These are phyloP conservation scores for Termitomyces sp. DNA, from an alignment of 768 basidiomycete genomes.

Conservation along the genomic window DNA sequence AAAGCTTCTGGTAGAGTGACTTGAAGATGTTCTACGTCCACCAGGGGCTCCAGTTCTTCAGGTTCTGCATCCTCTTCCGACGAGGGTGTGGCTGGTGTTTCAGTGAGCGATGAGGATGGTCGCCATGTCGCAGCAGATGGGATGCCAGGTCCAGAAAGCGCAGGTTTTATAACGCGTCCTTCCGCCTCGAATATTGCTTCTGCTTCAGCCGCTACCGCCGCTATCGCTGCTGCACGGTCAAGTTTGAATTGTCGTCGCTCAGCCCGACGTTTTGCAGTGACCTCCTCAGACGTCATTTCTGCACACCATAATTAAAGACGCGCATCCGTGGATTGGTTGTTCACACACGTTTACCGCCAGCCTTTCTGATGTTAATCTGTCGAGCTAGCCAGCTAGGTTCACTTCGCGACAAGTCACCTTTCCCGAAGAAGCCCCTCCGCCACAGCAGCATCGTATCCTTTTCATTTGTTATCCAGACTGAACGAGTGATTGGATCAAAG, in stretches of 20 bases:
- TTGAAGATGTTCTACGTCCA: slow-evolving; percentile 87
- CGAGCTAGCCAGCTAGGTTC: slow-evolving; percentile 92
- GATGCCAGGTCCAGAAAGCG: slow-evolving; percentile 55
- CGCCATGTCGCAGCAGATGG: slow-evolving; percentile 83
- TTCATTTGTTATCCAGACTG: slow-evolving; percentile 75
- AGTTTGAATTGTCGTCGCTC: slow-evolving; percentile 92
- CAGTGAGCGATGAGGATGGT: slow-evolving; percentile 27
- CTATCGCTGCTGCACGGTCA: slow-evolving; percentile 86
- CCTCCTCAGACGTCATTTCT: slow-evolving; percentile 87
- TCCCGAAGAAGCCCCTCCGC: slow-evolving; percentile 93
- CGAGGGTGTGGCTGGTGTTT: slow-evolving; percentile 15
- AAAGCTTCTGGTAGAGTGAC: slow-evolving; percentile 86
- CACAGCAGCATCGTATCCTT: slow-evolving; percentile 71
- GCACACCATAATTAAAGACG: not conserved
- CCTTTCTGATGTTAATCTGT: slow-evolving; percentile 60
- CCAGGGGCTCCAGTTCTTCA: slow-evolving; percentile 39
- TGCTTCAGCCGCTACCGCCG: slow-evolving; percentile 73
- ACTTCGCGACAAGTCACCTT: slow-evolving; percentile 90
- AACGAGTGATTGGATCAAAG: slow-evolving; percentile 75
- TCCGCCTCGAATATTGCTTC: slow-evolving; percentile 68
- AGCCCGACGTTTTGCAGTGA: slow-evolving; percentile 80
- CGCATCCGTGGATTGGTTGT: not conserved
- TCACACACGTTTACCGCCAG: slow-evolving; percentile 53
- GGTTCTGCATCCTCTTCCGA: slow-evolving; percentile 28
- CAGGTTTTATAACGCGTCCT: slow-evolving; percentile 57